Percentiles rank a stretch among this genome's conserved stretches.
These are phyloP conservation scores for Cadophora luteo-olivacea DNA, from an alignment of 2,329 filamentous ascomycete genomes.

Conservation along the genomic window DNA sequence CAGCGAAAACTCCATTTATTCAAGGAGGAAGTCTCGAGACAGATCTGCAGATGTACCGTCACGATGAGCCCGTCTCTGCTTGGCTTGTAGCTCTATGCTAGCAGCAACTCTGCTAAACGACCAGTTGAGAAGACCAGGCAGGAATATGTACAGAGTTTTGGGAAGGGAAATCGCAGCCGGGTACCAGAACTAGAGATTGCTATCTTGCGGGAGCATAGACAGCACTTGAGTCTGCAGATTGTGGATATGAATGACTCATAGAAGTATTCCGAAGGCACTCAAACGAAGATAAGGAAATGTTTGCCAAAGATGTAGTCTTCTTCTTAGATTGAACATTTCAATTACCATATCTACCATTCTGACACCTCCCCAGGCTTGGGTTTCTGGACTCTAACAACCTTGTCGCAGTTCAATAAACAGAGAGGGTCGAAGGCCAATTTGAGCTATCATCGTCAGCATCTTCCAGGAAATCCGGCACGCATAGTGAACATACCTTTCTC, in stretches of 20 bases:
- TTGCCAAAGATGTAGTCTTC: neutral
- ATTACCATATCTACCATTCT: constrained; percentile 48
- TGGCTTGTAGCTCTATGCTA: no score
- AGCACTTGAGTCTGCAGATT: neutral
- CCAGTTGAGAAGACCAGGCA: no score
- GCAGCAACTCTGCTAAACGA: no score
- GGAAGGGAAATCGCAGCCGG: no score
- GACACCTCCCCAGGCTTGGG: constrained; percentile 55
- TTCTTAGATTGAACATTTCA: neutral
- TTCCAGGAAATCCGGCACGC: neutral
- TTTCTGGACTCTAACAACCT: constrained; percentile 68
- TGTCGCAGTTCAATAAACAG: constrained; percentile 70
- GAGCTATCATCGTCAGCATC: constrained; percentile 55
- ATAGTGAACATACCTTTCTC: constrained; percentile 66
- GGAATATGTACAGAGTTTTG: no score
- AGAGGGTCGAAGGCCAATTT: constrained; percentile 83
- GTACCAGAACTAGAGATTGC: neutral
- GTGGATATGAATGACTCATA: neutral
- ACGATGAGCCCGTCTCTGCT: no score
- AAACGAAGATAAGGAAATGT: neutral
- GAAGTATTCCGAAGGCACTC: neutral
- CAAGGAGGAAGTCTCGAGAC: no score
- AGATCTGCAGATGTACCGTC: no score
- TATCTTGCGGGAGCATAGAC: neutral
- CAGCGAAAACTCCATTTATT: no score